Evolutionary conservation across 768 basidiomycete species (phyloP), one percentile per base, ranked within the genome.

Genomic region (Leccinellum albellum): DNA sequence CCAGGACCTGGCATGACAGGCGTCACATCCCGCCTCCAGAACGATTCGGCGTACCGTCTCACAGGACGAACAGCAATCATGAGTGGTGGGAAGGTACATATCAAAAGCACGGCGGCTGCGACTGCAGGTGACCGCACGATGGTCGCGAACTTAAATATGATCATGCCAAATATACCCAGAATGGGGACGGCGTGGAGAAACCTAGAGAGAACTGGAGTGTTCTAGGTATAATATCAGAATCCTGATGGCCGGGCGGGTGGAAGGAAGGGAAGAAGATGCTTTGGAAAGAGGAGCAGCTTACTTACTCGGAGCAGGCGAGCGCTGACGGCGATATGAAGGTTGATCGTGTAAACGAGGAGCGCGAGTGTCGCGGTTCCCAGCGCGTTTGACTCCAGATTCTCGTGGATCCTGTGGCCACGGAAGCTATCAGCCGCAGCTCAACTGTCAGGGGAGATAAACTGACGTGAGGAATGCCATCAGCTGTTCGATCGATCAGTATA

Each of bases 341-440:
- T 71, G 45, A 73, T 63, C 2, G 70, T 71, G 31, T 73, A 69
- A 5, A 71, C 50, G 26, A 71, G 45, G 28, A 73, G 65, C 14
- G 60, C 60, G 21, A 71, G 58, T 4, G 71, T 70, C 32, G 56
- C 50, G 14, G 64, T 56, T 37, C 35, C 58, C 6, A 71, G 47
- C 15, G 35, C 51, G 3, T 33, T 47, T 3, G 67, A 66, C n/a
- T 62, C 59, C 26, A 65, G 67, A 17, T 65, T 50, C 1, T 58
- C 56, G 46, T 69, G 67, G 49, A 71, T 21, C 8, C 70, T 71
- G 24, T 29, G 35, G 10, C 26, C 28, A 21, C 40, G 17, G n/a
- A 49, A 15, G 17, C 32, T 5, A n/a, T 65, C 21, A 60, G 45
- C 24, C 7, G 6, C 12, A 21, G 37, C 28, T 14, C 13, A 15